These are phyloP conservation scores for Lophiotrema nucula DNA, from an alignment of 495 filamentous ascomycete genomes.

Conservation along the genomic window DNA sequence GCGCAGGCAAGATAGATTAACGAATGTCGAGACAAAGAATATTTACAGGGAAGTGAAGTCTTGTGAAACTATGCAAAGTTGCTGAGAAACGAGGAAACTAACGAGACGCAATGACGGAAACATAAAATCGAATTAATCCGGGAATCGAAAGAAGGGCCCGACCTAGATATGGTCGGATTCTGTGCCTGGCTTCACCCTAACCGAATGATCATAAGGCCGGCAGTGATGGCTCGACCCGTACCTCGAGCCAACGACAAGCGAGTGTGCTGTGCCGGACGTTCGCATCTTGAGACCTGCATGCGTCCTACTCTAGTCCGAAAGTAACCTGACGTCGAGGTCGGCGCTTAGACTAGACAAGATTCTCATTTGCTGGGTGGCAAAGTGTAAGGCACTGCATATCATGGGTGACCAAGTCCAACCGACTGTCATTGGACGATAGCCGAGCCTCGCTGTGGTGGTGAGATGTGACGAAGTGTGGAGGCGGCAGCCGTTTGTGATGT, in stretches of 20 bases:
- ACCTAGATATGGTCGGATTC: not conserved
- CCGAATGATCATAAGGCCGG: not conserved
- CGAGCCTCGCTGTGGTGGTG: too few species aligned
- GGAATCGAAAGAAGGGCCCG: not conserved
- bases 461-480: too few species aligned
- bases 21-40: not conserved
- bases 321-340: not conserved
- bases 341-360: not conserved
- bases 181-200: not conserved
- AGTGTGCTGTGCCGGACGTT: not conserved
- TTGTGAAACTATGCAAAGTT: not conserved
- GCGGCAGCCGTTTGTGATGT: too few species aligned
- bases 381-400: too few species aligned
- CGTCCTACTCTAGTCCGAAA: not conserved
- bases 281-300: not conserved
- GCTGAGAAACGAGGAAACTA: not conserved
- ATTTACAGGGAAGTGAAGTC: not conserved
- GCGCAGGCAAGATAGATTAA: not conserved
- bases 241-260: not conserved
- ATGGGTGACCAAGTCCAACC: too few species aligned
- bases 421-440: too few species aligned
- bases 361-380: too few species aligned
- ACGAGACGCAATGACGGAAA: not conserved
- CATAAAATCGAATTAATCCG: not conserved
- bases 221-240: not conserved